Base-by-base conservation (phyloP, 108 stramenopile genomes). In the Chaetoceros muelleri region DNA sequence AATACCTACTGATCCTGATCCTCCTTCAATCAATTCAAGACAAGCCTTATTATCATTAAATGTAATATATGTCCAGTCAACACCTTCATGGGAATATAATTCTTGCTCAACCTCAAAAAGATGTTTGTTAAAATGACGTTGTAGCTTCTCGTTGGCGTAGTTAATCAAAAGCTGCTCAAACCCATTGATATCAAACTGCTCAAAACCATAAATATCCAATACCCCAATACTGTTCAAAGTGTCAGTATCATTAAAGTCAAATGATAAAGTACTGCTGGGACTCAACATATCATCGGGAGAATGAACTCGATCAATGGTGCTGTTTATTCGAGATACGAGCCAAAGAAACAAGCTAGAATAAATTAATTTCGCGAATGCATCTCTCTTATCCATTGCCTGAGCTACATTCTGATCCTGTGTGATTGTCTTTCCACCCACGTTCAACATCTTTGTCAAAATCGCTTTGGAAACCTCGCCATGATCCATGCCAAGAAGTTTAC, bases 1-100 rank as follows among this genome's bases (percentile, higher is more conserved):
- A 22, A 92, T 85, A 2, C 87, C 90, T 21, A 79, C 74, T 40
- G 56, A 66, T 25, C 92, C 81, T 18, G 58, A 52, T 29, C 85
- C 87, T 34, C 88, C 90, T 68, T 98, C 96, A 49, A 98, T 93
- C 22, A 98, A 77, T 48, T 96, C 96, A 30, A 99, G 74, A 61
- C 94, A 95, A 16, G 93, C 87, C 60, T 87, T 85, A 69, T 99
- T 99, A 79, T 99, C 97, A 61, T 93, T 95, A 80, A 98, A 99
- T 28, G 85, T 80, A 55, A 97, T 98, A 73, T 95, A 93, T 5
- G 89, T 73, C 92, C 95, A 97, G 54, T 95, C 94, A 24, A 99
- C 94, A 57, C 95, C 95, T 65, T 99, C 96, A 5, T 76, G 62
- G 23, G 90, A 58, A 57, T 98, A 98, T 25, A 93, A 69, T 30